A percentile compares a stretch with the other conserved stretches of the same genome.
Evolutionary conservation across 2,329 filamentous ascomycete genomes (phyloP).

Genomic region (Nannizzia gypsea): DNA sequence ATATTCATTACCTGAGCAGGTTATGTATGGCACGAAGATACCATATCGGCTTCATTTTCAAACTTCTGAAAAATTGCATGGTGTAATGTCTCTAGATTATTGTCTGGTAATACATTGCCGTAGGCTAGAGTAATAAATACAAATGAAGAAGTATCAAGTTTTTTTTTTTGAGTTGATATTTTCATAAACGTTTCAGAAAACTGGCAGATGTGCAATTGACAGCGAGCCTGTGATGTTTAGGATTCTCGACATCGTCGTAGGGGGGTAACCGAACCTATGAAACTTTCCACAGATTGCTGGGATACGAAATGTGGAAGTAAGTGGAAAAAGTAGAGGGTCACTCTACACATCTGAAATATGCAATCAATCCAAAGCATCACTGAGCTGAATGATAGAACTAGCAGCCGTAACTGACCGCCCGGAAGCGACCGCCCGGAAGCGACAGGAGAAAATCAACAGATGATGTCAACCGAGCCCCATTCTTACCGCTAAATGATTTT

Average conservation of each 20-base stretch:
- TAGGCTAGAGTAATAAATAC: slow-evolving; percentile 1
- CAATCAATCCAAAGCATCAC: no score
- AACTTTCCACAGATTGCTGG: not conserved
- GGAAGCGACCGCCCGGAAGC: no score
- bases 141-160: not conserved
- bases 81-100: not conserved
- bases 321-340: not conserved
- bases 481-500: no score
- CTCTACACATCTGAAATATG: no score
- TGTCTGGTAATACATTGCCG: not conserved
- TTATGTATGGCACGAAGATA: not conserved
- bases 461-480: no score
- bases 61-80: not conserved
- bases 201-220: no score
- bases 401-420: no score
- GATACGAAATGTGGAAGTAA: no score
- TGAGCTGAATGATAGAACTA: no score
- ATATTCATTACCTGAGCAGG: not conserved
- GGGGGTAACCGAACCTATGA: not conserved
- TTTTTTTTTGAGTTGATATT: not conserved
- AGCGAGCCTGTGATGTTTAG: no score
- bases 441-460: no score
- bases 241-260: not conserved
- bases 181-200: not conserved
- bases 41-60: no score